These are phyloP conservation scores for Eucalyptus regnans DNA, from an alignment of 345 rosid genomes.

Conservation along the genomic window DNA sequence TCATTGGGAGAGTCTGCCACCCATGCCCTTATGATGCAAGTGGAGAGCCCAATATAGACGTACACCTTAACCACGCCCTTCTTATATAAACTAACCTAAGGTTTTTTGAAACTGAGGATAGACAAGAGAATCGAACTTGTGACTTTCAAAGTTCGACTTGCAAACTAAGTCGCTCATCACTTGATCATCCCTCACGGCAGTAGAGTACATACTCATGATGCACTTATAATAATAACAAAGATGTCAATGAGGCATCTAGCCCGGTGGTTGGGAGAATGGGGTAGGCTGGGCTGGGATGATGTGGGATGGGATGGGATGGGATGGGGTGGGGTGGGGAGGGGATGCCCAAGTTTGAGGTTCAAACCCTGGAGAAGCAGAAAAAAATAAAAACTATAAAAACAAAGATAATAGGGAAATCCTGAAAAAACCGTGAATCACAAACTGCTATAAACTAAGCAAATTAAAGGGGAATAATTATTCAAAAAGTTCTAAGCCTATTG, in stretches of 20 bases:
- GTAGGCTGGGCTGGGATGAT: too few relatives aligned
- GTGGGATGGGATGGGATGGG: too few relatives aligned
- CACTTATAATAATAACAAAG: not conserved
- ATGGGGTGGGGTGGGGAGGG: not conserved
- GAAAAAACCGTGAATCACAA: not conserved
- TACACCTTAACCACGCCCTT: not conserved
- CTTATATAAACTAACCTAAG: not conserved
- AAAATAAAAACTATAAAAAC: not conserved
- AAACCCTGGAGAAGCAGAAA: not conserved
- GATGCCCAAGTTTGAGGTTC: not conserved
- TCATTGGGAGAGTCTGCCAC: not conserved
- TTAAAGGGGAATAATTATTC: too few relatives aligned
- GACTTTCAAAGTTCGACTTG: not conserved
- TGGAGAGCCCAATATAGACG: not conserved
- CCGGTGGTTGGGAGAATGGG: not conserved
- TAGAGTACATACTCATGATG: not conserved
- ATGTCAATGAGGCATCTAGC: not conserved
- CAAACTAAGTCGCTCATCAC: not conserved
- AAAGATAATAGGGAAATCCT: not conserved
- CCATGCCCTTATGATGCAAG: not conserved
- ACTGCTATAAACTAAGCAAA: not conserved
- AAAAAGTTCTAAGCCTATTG: too few relatives aligned
- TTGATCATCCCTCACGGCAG: not conserved
- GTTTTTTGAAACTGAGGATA: not conserved
- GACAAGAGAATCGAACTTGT: not conserved